Evolutionary conservation across 768 basidiomycete genomes (phyloP).

Genomic region (Aureoboletus auriporus): DNA sequence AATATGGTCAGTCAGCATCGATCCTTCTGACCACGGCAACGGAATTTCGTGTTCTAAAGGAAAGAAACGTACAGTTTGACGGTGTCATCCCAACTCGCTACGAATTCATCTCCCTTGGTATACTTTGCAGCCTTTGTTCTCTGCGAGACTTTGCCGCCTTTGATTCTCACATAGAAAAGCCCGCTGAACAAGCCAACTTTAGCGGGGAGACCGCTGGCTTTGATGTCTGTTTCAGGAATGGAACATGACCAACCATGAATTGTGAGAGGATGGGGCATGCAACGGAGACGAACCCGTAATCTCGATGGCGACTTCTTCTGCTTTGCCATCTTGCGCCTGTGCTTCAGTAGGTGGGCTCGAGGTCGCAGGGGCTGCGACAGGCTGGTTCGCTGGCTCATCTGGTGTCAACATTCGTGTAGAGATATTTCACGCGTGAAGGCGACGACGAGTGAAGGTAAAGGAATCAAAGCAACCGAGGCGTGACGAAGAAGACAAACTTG

Average conservation of each 20-base stretch:
- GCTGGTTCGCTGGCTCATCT: background rate
- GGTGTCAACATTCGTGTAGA: conserved; percentile 13
- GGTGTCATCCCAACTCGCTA: conserved; percentile 25
- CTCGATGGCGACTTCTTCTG: conserved; percentile 22
- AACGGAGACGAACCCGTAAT: conserved; percentile 20
- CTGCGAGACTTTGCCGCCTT: conserved; percentile 25
- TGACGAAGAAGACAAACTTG: background rate
- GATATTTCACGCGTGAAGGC: background rate
- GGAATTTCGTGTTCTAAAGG: background rate
- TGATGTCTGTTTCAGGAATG: conserved; percentile 22
- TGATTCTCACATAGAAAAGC: conserved; percentile 26
- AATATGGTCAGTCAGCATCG: no score
- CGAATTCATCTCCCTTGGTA: conserved; percentile 24
- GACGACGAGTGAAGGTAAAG: background rate
- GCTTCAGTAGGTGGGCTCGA: background rate
- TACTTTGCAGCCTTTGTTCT: conserved; percentile 27
- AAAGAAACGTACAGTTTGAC: conserved; percentile 16
- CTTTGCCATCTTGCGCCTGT: conserved; percentile 2
- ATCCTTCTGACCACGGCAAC: no score
- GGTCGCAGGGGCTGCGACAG: background rate
- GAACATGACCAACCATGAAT: no score
- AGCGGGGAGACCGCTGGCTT: conserved; percentile 31
- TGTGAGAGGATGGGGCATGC: background rate
- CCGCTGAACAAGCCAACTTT: conserved; percentile 29
- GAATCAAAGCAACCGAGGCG: background rate